A percentile compares a stretch with the other conserved stretches of the same genome.
phyloP scores from a whole-genome alignment of 495 filamentous ascomycete genomes.

The Aspergillus taichungensis region DNA sequence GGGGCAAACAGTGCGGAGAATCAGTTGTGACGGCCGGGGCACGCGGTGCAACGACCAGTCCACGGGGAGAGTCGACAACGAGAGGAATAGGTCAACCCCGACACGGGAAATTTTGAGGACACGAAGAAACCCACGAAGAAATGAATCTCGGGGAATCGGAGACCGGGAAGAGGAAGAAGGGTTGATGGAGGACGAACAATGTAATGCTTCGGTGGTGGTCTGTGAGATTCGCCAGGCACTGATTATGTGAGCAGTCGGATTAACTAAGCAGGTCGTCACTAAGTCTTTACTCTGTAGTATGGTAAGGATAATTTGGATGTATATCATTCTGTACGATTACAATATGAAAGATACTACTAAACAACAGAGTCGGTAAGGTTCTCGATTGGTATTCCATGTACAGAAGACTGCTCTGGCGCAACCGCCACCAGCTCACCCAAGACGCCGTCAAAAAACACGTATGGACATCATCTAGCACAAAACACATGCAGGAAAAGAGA shows the following conservation, averaged over 20 bases:
- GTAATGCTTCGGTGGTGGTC: conserved; percentile 27
- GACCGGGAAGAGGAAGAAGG: too few relatives aligned
- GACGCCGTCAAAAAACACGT: conserved; percentile 3
- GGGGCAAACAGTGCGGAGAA: conserved; percentile 8
- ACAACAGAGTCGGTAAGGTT: background rate
- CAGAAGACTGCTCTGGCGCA: too few relatives aligned
- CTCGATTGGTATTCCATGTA: too few relatives aligned
- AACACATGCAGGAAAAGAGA: background rate
- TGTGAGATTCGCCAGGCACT: conserved; percentile 22
- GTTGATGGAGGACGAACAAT: conserved; percentile 1
- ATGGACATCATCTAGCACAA: conserved; percentile 8
- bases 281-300: background rate
- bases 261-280: conserved; percentile 33
- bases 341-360: background rate
- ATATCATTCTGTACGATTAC: conserved; percentile 13
- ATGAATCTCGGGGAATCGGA: too few relatives aligned
- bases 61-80: background rate
- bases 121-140: too few relatives aligned
- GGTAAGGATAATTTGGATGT: background rate
- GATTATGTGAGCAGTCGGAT: conserved; percentile 11
- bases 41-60: conserved; percentile 2
- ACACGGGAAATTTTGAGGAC: too few relatives aligned
- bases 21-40: background rate
- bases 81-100: too few relatives aligned
- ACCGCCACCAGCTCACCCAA: too few relatives aligned